These are phyloP conservation scores for Candida gigantensis DNA, from an alignment of 1,139 yeast species.

Conservation along the genomic window DNA sequence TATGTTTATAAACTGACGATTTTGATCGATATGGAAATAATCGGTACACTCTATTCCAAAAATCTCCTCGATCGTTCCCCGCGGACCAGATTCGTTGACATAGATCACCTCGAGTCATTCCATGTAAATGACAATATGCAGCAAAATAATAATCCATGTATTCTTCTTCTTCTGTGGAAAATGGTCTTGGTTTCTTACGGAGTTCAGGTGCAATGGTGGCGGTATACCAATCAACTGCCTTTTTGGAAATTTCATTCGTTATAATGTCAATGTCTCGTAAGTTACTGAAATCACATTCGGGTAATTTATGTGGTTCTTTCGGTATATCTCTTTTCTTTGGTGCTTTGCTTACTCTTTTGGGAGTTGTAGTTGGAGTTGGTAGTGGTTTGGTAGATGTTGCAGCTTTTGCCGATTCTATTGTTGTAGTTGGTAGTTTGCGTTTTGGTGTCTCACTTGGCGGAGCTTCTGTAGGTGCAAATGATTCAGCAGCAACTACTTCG, in stretches of 20 bases:
- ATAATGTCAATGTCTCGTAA: conserved; percentile 34
- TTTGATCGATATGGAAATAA: conserved; percentile 83
- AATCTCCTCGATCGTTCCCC: conserved; percentile 79
- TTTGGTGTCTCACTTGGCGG: too few species aligned
- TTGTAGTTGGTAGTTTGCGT: background rate
- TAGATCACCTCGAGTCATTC: conserved; percentile 63
- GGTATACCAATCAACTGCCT: conserved; percentile 42
- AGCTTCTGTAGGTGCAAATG: background rate
- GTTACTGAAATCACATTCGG: conserved; percentile 22
- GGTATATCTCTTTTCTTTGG: conserved; percentile 3
- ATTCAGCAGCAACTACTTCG: conserved; percentile 21
- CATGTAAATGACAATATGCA: conserved; percentile 64
- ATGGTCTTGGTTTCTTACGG: conserved; percentile 44
- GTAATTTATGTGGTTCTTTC: conserved; percentile 4
- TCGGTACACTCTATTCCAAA: conserved; percentile 80
- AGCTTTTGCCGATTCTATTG: background rate
- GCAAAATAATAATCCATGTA: conserved; percentile 73
- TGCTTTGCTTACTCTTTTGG: too few species aligned
- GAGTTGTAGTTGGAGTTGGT: background rate
- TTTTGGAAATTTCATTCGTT: conserved; percentile 37
- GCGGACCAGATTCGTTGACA: conserved; percentile 87
- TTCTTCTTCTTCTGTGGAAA: conserved; percentile 63
- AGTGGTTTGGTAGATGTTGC: background rate
- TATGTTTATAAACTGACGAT: conserved; percentile 89
- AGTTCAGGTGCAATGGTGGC: conserved; percentile 27